phyloP scores from a whole-genome alignment of 495 filamentous ascomycete genomes.

The Aspergillus steynii region DNA sequence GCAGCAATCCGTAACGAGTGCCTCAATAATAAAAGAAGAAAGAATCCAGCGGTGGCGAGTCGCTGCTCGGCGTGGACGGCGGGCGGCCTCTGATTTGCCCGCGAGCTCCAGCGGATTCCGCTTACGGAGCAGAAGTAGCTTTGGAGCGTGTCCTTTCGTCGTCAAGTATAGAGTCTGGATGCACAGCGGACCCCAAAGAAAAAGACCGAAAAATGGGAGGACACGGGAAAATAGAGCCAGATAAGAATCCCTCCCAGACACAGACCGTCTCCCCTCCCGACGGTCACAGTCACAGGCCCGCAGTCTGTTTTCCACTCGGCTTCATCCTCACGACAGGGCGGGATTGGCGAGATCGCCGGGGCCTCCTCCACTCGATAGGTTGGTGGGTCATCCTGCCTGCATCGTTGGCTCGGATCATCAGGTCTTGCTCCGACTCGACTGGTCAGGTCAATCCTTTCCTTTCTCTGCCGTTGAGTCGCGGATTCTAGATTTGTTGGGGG shows the following conservation, averaged over 20 bases:
- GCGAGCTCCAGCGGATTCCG: constrained; percentile 8
- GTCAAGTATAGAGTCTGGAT: no score
- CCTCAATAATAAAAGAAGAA: no score
- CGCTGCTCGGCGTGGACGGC: constrained; percentile 21
- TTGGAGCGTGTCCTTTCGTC: no score
- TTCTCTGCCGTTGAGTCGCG: background rate
- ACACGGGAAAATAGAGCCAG: background rate
- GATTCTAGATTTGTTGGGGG: background rate
- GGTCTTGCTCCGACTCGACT: background rate
- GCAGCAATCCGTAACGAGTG: no score
- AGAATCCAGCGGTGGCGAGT: background rate
- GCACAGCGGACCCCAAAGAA: no score
- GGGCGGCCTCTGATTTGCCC: constrained; percentile 23
- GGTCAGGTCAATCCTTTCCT: background rate
- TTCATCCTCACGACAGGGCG: background rate
- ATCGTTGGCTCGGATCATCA: background rate
- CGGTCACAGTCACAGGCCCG: background rate
- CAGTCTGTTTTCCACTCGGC: background rate
- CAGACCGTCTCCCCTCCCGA: no score
- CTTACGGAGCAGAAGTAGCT: constrained; percentile 2
- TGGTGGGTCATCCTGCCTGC: background rate
- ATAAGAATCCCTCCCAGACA: background rate
- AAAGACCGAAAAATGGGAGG: background rate
- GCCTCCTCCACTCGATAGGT: background rate
- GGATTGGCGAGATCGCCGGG: background rate